Conservation (phyloP, 2,329 filamentous ascomycete genomes). For the Exophiala oligosperma region DNA sequence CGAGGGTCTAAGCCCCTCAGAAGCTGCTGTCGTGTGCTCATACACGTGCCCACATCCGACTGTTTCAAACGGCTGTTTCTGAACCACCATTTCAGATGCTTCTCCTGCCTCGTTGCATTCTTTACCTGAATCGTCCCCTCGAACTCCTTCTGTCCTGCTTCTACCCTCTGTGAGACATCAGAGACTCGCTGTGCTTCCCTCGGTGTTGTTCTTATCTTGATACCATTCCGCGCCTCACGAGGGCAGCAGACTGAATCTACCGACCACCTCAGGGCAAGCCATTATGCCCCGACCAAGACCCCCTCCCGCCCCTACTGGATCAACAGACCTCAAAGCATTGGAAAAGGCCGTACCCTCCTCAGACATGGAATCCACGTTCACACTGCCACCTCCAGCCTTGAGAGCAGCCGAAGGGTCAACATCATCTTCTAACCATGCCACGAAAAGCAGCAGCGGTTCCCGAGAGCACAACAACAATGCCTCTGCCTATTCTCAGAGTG, state of each 20-base stretch:
- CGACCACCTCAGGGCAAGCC: not conserved
- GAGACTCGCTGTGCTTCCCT: too few relatives aligned
- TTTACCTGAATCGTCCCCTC: not conserved
- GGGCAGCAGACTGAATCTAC: too few relatives aligned
- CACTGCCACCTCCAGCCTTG: conserved; percentile 75
- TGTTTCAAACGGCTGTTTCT: conserved; percentile 12
- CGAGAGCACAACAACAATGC: conserved; percentile 39
- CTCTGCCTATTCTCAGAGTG: conserved; percentile 40
- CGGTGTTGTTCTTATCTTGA: too few relatives aligned
- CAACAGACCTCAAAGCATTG: conserved; percentile 74
- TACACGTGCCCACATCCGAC: conserved; percentile 21
- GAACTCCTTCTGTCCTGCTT: not conserved
- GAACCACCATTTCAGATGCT: not conserved
- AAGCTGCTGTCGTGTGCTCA: conserved; percentile 22
- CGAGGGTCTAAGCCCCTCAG: conserved; percentile 14
- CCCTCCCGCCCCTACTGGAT: conserved; percentile 76
- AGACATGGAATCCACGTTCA: conserved; percentile 65
- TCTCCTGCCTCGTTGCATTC: too few relatives aligned
- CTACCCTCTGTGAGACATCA: too few relatives aligned
- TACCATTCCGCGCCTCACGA: too few relatives aligned
- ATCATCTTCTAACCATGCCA: conserved; percentile 46
- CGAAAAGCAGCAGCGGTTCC: conserved; percentile 41
- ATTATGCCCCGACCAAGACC: conserved; percentile 65
- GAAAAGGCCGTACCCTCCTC: conserved; percentile 39
- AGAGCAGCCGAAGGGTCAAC: conserved; percentile 46